Evolutionary conservation across 164 flowering plant genomes (phyloP), one percentile per base, ranked within the genome.

Genomic region (Vitis rotundifolia): DNA sequence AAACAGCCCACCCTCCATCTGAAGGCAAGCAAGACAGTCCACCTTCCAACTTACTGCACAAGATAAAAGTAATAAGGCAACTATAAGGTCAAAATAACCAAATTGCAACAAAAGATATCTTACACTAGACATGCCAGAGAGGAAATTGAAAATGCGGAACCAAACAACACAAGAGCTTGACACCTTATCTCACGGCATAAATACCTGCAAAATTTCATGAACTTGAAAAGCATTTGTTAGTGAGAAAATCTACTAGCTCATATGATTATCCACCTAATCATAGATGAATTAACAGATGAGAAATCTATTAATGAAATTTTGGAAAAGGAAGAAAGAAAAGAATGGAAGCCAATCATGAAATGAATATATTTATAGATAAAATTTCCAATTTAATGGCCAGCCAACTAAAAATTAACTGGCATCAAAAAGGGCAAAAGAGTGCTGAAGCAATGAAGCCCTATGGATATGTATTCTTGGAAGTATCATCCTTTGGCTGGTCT

Each of bases 401-500:
- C 66, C 11, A 59, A 56, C 56, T 50, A 60, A 37, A 48, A 72
- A 48, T 61, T 61, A 75, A 53, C 59, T 56, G 62, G 49, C 15
- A 76, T 76, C 76, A 62, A 28, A 63, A 51, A 72, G 59, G 77
- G 71, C 76, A 50, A 26, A 72, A 58, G 44, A 68, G 11, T 61
- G 70, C 71, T 12, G 22, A 66, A 69, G 71, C 65, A 54, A 59
- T 70, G 71, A 22, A 69, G 60, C 71, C 83, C 80, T 80, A 81
- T 2, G 78, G 78, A 80, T 80, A 77, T 31, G 11, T 66, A 11
- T 73, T 44, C 66, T 64, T 55, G 63, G 69, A 16, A 26, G 19
- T 59, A 58, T 66, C n/a, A n/a, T 81, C 73, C 73, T 73, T 66
- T 18, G 51, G 64, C 31, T 73, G 71, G 54, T 60, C 68, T 47